Conservation (phyloP, 371 early-diverging fungal species). For the Saksenaea oblongispora region DNA sequence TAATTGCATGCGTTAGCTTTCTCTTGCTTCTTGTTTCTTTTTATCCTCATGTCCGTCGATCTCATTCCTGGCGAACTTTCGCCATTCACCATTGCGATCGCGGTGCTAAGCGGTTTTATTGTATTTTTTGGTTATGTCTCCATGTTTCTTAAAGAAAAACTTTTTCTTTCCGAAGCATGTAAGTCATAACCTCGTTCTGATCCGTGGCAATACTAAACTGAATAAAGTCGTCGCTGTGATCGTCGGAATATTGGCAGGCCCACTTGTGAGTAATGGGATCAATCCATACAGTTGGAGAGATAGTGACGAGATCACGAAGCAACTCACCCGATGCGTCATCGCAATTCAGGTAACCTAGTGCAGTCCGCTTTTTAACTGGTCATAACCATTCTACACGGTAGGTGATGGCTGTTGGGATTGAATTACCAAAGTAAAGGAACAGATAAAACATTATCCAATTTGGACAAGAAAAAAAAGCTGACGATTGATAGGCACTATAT, state of each 20-base stretch:
- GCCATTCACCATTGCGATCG: constrained; percentile 47
- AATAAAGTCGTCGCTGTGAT: constrained; percentile 78
- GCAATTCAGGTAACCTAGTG: constrained; percentile 67
- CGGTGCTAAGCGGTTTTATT: constrained; percentile 83
- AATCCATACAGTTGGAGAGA: constrained; percentile 61
- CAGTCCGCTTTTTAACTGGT: neutral
- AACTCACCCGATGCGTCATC: constrained; percentile 78
- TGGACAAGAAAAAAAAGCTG: neutral
- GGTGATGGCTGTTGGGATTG: constrained; percentile 89
- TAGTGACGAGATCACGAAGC: constrained; percentile 60
- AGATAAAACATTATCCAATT: neutral
- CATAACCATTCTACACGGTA: constrained; percentile 20
- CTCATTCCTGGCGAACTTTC: constrained; percentile 54
- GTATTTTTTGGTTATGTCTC: constrained; percentile 87
- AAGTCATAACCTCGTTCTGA: constrained; percentile 27
- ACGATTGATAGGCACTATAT: constrained; percentile 43
- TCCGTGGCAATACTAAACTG: neutral
- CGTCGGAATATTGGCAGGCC: constrained; percentile 91
- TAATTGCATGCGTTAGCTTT: constrained; percentile 6
- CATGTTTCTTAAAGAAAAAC: constrained; percentile 86
- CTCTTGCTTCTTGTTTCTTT: constrained; percentile 2
- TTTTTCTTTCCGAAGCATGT: constrained; percentile 90
- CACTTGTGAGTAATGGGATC: constrained; percentile 63
- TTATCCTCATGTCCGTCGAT: constrained; percentile 36
- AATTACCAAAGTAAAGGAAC: constrained; percentile 69